phyloP scores from a whole-genome alignment of 2,329 filamentous ascomycete genomes.

The Passalora sequoiae region DNA sequence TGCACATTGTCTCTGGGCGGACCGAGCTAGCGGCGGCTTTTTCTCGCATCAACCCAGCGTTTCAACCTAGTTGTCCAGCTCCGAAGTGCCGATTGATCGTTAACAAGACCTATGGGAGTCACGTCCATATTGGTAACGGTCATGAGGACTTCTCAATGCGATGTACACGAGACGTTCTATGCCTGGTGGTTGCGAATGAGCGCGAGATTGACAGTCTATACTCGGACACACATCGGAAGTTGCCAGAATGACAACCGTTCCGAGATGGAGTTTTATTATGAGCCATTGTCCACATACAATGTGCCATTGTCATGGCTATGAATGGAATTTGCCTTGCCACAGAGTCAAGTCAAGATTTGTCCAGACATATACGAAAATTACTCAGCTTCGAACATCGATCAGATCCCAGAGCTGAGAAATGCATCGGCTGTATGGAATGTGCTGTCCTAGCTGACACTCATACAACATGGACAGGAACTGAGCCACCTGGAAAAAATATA shows the following conservation, averaged over 20 bases:
- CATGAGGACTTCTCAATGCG: constrained; percentile 20
- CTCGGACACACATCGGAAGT: constrained; percentile 13
- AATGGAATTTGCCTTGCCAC: constrained; percentile 1
- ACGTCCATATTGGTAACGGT: constrained; percentile 33
- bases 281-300: constrained; percentile 9
- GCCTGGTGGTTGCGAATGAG: constrained; percentile 28
- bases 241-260: constrained; percentile 15
- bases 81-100: too few species aligned
- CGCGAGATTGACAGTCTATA: constrained; percentile 27
- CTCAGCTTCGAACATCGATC: constrained; percentile 1
- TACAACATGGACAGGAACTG: constrained; percentile 12
- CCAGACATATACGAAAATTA: constrained; percentile 1
- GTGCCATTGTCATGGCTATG: constrained; percentile 14
- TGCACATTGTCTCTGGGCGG: too few species aligned
- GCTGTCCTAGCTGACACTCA: constrained; percentile 9
- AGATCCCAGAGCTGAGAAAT: constrained; percentile 2
- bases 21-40: too few species aligned
- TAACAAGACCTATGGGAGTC: constrained; percentile 28
- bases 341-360: not conserved
- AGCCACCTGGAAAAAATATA: constrained; percentile 6
- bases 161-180: constrained; percentile 30
- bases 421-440: constrained; percentile 8
- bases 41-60: too few species aligned
- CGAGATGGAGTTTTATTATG: too few species aligned
- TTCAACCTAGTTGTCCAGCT: too few species aligned